phyloP scores from a whole-genome alignment of 2,329 filamentous ascomycete genomes.

The Gaeumannomyces tritici region DNA sequence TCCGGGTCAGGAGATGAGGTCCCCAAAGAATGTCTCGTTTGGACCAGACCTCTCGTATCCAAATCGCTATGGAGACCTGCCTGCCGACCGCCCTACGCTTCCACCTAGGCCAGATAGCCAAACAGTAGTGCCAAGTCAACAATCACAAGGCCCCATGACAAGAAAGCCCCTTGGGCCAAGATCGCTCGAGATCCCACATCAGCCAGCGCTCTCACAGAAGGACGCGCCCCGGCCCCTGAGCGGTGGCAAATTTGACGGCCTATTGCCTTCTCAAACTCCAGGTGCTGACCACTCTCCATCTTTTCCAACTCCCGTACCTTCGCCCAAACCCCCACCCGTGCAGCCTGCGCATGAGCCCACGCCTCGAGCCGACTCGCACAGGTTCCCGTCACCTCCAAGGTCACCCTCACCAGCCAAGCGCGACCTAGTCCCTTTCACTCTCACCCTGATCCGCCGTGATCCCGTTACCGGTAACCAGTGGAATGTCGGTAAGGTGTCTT shows the following conservation, averaged over 20 bases:
- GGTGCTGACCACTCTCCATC: neutral
- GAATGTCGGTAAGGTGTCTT: constrained; percentile 62
- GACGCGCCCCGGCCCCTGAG: neutral
- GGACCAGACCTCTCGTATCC: neutral
- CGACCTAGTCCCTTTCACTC: constrained; percentile 34
- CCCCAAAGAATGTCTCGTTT: neutral
- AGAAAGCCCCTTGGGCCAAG: neutral
- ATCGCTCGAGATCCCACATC: neutral
- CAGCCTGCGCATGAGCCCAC: neutral
- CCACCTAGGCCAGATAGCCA: neutral
- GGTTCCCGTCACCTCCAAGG: constrained; percentile 4
- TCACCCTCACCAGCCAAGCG: constrained; percentile 28
- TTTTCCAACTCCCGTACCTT: neutral
- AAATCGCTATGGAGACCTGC: neutral
- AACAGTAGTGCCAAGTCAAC: neutral
- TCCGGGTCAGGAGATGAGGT: neutral
- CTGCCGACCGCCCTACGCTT: neutral
- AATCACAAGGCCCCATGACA: neutral
- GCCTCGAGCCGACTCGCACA: neutral
- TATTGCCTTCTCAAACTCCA: constrained; percentile 7
- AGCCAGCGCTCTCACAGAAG: neutral
- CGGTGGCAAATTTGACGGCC: neutral
- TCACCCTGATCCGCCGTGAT: constrained; percentile 65
- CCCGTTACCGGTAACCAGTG: constrained; percentile 60
- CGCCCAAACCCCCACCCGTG: neutral